Conservation (phyloP, 768 basidiomycete genomes). For the Lentinula detonsa region DNA sequence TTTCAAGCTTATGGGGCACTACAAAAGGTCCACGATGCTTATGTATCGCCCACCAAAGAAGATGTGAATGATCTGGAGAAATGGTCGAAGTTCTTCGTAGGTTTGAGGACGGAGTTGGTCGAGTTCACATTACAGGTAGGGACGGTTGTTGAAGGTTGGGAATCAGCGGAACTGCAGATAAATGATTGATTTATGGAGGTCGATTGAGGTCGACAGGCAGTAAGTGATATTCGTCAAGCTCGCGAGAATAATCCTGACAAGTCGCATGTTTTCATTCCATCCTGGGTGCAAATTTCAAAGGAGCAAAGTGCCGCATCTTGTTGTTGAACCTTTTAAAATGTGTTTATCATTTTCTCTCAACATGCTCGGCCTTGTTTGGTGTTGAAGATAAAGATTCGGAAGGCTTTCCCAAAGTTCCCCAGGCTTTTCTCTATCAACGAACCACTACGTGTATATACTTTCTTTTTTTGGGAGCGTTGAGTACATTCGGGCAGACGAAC, state of each 20-base stretch:
- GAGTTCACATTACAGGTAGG: background rate
- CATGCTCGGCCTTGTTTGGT: background rate
- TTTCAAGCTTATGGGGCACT: background rate
- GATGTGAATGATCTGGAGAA: background rate
- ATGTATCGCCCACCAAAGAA: background rate
- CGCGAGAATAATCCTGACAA: background rate
- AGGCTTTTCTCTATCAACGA: background rate
- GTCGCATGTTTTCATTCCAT: background rate
- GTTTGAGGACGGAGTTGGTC: background rate
- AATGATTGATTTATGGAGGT: background rate
- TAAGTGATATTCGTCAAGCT: background rate
- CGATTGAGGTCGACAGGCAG: no score
- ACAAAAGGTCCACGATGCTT: background rate
- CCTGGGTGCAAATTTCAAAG: background rate
- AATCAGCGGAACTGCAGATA: background rate
- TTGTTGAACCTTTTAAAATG: background rate
- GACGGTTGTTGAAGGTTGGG: constrained; percentile 3
- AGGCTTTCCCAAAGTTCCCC: background rate
- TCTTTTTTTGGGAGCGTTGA: no score
- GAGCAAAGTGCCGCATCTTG: background rate
- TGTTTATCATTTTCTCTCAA: background rate
- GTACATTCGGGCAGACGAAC: no score
- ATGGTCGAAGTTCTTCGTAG: background rate
- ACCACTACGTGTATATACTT: background rate
- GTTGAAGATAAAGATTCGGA: background rate